Evolutionary conservation across 169 alveolate species (phyloP), one percentile per base, ranked within the genome.

Genomic region (Plasmodium vivax): DNA sequence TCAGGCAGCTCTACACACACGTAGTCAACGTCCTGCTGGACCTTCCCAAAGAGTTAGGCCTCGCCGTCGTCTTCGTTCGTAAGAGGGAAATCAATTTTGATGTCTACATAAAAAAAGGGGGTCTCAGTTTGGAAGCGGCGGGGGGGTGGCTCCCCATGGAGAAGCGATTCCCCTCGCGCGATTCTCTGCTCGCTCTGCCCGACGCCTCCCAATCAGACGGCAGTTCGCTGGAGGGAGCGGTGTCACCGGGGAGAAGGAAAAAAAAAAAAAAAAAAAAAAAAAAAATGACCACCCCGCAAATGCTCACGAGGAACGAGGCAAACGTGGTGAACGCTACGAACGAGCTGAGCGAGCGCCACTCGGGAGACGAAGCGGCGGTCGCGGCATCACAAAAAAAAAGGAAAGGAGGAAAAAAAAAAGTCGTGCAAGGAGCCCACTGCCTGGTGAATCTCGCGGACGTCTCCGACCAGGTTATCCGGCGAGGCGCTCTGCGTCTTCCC

Each of bases 1-100:
- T 85, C 43, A 85, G 58, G 38, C 5, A 41, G 4, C 43, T 73
- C 23, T 85, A 85, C 72, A 85, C 93, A 74, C 27, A 85, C 36
- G 62, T 73, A 19, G 56, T 85, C 51, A 85, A 85, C 43, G 56
- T 85, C n/a, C 80, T 47, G n/a, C 19, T 85, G 5, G 54, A 74
- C 3, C 47, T 85, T 9, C 93, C 93, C 0, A 85, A 38, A 45
- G 68, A 85, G 14, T 16, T 85, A 38, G 47, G 54, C 41, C 30
- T 51, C 19, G 32, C 51, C 32, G 51, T 47, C 36, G 3, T 85
- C 43, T 85, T 85, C 41, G 36, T 85, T 45, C 30, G 58, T 2
- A 51, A 41, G n/a, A 74, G 82, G 9, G 93, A 85, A 41, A 85
- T 85, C 6, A 85, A 85, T 74, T 38, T 12, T 14, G 47, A 45